Percentiles rank a stretch among this genome's conserved stretches.
Conservation (phyloP, 1,284 basidiomycete species). For the Ceratobasidium sp. region DNA sequence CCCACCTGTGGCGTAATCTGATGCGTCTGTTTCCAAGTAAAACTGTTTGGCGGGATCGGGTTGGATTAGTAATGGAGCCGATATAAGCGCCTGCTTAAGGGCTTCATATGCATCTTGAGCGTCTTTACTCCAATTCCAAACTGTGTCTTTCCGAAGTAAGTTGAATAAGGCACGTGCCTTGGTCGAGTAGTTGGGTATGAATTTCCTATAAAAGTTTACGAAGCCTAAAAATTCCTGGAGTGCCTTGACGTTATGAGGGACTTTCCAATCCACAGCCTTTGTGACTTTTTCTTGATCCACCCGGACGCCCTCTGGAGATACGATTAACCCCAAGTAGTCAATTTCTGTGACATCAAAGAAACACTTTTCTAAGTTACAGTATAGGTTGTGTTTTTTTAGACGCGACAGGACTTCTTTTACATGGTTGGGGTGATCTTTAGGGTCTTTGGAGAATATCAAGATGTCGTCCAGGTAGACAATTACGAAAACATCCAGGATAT, state of each 20-base stretch:
- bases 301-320: constrained; percentile 47
- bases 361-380: constrained; percentile 53
- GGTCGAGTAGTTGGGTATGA: constrained; percentile 55
- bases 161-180: constrained; percentile 52
- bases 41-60: constrained; percentile 52
- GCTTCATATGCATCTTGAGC: constrained; percentile 52
- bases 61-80: constrained; percentile 53
- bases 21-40: constrained; percentile 56
- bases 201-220: constrained; percentile 46
- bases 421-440: background rate
- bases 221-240: constrained; percentile 57
- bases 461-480: too few species aligned
- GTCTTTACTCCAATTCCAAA: constrained; percentile 47
- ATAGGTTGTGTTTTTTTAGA: constrained; percentile 47
- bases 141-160: constrained; percentile 50
- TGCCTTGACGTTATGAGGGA: constrained; percentile 48
- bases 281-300: constrained; percentile 56
- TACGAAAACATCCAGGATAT: too few species aligned
- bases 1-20: constrained; percentile 54
- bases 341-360: constrained; percentile 50
- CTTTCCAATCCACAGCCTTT: constrained; percentile 47
- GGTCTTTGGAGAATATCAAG: constrained; percentile 50
- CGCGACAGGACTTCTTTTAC: constrained; percentile 49
- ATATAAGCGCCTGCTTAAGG: constrained; percentile 53
- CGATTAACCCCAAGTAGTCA: constrained; percentile 57